Base-by-base conservation (phyloP, 805 yeast species). In the fission yeast (Schizosaccharomyces pombe) region DNA sequence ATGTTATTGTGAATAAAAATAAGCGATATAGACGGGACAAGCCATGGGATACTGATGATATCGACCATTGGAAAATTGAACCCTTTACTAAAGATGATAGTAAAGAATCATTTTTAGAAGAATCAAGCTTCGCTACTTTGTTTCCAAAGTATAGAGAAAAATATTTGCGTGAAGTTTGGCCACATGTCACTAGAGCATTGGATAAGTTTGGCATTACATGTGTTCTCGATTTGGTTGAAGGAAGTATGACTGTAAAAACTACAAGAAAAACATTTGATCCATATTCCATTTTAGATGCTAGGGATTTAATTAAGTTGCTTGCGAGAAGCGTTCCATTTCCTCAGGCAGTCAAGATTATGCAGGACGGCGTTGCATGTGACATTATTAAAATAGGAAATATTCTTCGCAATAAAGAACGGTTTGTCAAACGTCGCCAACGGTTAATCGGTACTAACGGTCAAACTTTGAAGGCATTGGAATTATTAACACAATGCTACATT, bases 241-340 rank as follows among this genome's bases (percentile, higher is more conserved):
- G 98, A 49, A 80, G 95, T 2, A 91, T 91, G 97, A 80, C 94
- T 0, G 98, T 91, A 16, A 84, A 80, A 61, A 91, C 98, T 14
- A 89, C 97, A 2, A 76, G 94, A 66, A 91, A 89, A 66, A 87
- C 98, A 0, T 91, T 68, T 66, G 98, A 91, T 65, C 98, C 98
- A 0, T 93, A 94, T 5, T 79, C 83, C 54, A 85, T 91, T 60
- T 74, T 91, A 62, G 89, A 86, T 63, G 96, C 97, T 19, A 77
- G 98, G 65, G 98, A 91, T 68, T 73, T 91, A 65, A 85, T 91
- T 63, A 91, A 89, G 68, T 74, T 91, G 55, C 72, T 91, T 60
- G 95, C 97, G 0, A 78, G 98, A 68, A 85, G 95, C 1, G 98
- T 91, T 40, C 97, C 98, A 29, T 83, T 83, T 60, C 95, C 95